These are phyloP conservation scores for Hanseniaspora sp. DNA, from an alignment of 1,139 yeast genomes.

Conservation along the genomic window DNA sequence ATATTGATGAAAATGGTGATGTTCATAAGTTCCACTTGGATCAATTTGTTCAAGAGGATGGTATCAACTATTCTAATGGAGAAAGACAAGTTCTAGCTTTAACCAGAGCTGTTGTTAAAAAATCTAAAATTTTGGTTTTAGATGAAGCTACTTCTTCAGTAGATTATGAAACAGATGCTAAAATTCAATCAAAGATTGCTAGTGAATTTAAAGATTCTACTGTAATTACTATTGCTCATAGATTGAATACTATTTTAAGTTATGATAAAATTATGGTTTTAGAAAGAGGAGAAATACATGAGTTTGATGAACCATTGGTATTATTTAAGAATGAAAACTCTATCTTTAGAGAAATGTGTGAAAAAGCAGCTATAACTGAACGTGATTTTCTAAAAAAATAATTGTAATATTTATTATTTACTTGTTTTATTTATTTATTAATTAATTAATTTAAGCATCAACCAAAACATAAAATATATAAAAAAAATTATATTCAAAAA, in stretches of 20 bases:
- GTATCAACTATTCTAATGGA: slow-evolving; percentile 53
- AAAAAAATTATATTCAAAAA: neutral
- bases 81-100: slow-evolving; percentile 56
- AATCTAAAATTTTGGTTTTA: slow-evolving; percentile 45
- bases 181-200: slow-evolving; percentile 47
- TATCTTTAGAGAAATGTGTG: slow-evolving; percentile 45
- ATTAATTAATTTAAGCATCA: no score
- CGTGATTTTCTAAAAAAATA: slow-evolving; percentile 20
- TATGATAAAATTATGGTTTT: slow-evolving; percentile 49
- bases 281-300: slow-evolving; percentile 44
- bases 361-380: slow-evolving; percentile 35
- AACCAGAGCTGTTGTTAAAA: slow-evolving; percentile 54
- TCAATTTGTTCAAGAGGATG: slow-evolving; percentile 49
- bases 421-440: no score
- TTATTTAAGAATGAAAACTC: slow-evolving; percentile 34
- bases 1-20: slow-evolving; percentile 18
- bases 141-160: slow-evolving; percentile 68
- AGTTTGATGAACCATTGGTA: slow-evolving; percentile 40
- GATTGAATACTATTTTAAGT: slow-evolving; percentile 45
- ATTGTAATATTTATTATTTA: neutral
- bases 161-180: slow-evolving; percentile 54
- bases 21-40: slow-evolving; percentile 49
- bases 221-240: slow-evolving; percentile 57
- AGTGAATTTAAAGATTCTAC: slow-evolving; percentile 47
- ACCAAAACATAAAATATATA: neutral